Evolutionary conservation across 106 monocot genomes (phyloP).

Genomic region (Allium fistulosum): DNA sequence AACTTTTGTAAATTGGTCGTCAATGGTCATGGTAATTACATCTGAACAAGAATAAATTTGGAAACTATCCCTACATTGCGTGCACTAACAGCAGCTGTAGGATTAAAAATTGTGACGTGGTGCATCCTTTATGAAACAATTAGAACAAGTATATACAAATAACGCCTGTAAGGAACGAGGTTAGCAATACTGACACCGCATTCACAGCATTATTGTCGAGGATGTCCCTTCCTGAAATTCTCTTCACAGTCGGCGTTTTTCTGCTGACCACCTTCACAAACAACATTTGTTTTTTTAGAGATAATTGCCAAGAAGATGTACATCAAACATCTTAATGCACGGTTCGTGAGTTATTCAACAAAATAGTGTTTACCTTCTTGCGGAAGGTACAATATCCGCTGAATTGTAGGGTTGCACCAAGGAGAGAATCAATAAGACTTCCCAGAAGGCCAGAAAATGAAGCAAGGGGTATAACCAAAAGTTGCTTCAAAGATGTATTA

Average conservation of each 20-base stretch:
- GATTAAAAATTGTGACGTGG: no score
- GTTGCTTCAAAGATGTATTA: slow-evolving; percentile 34
- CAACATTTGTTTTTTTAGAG: not conserved
- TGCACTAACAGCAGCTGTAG: no score
- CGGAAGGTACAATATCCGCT: slow-evolving; percentile 80
- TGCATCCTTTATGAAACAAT: not conserved
- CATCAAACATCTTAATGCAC: not conserved
- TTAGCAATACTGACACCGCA: slow-evolving; percentile 57
- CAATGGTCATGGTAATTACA: no score
- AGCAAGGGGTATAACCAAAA: slow-evolving; percentile 64
- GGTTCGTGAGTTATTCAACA: not conserved
- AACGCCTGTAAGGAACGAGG: slow-evolving; percentile 46
- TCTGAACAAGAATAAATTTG: no score
- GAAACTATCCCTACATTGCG: no score
- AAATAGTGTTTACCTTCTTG: slow-evolving; percentile 42
- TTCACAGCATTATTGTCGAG: slow-evolving; percentile 88
- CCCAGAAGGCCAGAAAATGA: slow-evolving; percentile 62
- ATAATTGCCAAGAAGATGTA: not conserved
- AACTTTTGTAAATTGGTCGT: no score
- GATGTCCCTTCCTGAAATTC: slow-evolving; percentile 52
- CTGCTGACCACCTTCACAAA: slow-evolving; percentile 68
- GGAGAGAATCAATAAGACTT: slow-evolving; percentile 82
- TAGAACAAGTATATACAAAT: slow-evolving; percentile 57
- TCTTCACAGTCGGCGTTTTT: slow-evolving; percentile 47
- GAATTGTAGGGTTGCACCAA: slow-evolving; percentile 88